Evolutionary conservation across 306 rosid genomes (phyloP).

Genomic region (Prosopis cineraria): DNA sequence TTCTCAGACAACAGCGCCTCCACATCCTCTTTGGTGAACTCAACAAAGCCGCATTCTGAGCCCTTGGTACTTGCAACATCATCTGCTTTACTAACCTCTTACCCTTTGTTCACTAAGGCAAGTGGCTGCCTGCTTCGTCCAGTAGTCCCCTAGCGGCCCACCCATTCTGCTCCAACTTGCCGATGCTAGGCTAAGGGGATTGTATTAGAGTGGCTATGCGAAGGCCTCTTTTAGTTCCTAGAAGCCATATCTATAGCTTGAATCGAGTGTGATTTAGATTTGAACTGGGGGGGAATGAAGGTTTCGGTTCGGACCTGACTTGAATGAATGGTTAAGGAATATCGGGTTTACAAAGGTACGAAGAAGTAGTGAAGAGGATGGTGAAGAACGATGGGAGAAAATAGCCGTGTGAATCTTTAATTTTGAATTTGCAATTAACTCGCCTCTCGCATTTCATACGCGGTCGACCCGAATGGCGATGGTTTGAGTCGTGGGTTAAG

Average conservation of each 20-base stretch:
- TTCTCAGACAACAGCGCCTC: constrained; percentile 69
- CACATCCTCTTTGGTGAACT: constrained; percentile 75
- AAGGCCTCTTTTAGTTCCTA: constrained; percentile 15
- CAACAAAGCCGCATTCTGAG: constrained; percentile 39
- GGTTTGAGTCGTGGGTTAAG: too few relatives aligned
- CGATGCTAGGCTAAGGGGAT: constrained; percentile 55
- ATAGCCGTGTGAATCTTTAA: constrained; percentile 19
- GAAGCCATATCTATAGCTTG: constrained; percentile 55
- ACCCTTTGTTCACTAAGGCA: constrained; percentile 41
- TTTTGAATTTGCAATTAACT: constrained; percentile 64
- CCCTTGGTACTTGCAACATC: constrained; percentile 48
- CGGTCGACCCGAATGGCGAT: too few relatives aligned
- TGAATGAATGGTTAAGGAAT: too few relatives aligned
- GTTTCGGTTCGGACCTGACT: too few relatives aligned
- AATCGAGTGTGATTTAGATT: too few relatives aligned
- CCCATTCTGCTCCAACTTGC: constrained; percentile 55
- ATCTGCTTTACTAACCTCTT: constrained; percentile 35
- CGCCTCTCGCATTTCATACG: background rate
- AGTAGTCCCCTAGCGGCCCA: constrained; percentile 42
- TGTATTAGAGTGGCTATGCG: constrained; percentile 41
- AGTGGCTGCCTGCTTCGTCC: constrained; percentile 56
- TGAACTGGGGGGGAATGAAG: too few relatives aligned
- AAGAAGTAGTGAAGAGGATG: too few relatives aligned
- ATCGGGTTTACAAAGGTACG: too few relatives aligned
- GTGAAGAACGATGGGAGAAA: background rate